Evolutionary conservation across 768 basidiomycete species (phyloP), one percentile per base, ranked within the genome.

Genomic region (Naganishia randhawae): DNA sequence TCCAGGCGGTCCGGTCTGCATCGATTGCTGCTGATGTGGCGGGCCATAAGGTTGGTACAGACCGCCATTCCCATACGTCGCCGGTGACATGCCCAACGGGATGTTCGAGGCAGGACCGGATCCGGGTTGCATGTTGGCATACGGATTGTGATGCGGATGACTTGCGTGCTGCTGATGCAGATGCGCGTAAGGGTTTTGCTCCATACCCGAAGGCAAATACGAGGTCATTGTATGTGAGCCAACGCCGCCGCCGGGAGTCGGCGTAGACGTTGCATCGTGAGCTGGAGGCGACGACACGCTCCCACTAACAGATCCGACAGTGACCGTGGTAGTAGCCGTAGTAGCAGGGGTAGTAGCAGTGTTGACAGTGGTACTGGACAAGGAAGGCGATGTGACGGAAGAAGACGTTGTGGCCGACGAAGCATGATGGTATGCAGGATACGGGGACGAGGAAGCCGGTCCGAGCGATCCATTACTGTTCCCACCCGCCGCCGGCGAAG

Each of bases 171-270:
- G 57, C 22, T 61, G 57, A 13, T 61, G 57, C 11, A 61, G 22
- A 41, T 61, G 57, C 27, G 57, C 57, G 14, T 61, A 61, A 22
- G 57, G 57, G 57, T 61, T 61, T n/a, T 61, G 57, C 6, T 61
- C 57, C 35, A 39, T 25, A 7, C 19, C 22, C n/a, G n/a, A n/a
- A n/a, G n/a, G n/a, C 8, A 31, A 31, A 19, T 50, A 50, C 50
- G 50, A n/a, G n/a, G n/a, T n/a, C n/a, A n/a, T n/a, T n/a, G n/a
- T n/a, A n/a, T n/a, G n/a, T n/a, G n/a, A n/a, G n/a, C n/a, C n/a
- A n/a, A n/a, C n/a, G n/a, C n/a, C n/a, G n/a, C n/a, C 45, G 11
- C 45, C 45, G 45, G 19, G 3, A n/a, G 33, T 33, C 54, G 33
- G 54, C 3, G 22, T 42, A n/a, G n/a, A n/a, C 4, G 25, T 25